A percentile compares a stretch with the other conserved stretches of the same genome.
These are phyloP conservation scores for Aspergillus floridensis DNA, from an alignment of 2,329 filamentous ascomycete species.

Conservation along the genomic window DNA sequence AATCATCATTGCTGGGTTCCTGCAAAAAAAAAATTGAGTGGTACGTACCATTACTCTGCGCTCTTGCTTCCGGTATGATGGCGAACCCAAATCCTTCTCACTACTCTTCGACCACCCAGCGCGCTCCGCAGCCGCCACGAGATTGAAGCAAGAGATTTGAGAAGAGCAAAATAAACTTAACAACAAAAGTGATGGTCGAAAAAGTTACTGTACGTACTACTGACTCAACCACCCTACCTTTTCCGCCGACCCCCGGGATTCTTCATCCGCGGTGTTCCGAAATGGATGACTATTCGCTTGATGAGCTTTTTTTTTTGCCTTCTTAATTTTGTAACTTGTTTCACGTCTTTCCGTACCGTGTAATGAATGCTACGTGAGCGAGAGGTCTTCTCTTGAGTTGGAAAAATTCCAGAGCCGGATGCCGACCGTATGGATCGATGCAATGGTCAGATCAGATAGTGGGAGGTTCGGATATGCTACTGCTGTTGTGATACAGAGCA, in stretches of 20 bases:
- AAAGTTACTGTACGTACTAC: not conserved
- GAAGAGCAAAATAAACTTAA: not conserved
- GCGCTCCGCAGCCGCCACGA: not conserved
- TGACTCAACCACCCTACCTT: no score
- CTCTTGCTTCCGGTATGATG: not conserved
- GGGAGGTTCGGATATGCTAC: not conserved
- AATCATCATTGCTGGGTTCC: not conserved
- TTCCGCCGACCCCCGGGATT: not conserved
- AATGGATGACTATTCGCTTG: not conserved
- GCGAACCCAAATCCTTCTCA: not conserved
- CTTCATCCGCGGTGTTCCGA: slow-evolving; percentile 2
- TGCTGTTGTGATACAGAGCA: slow-evolving; percentile 5
- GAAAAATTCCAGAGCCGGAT: not conserved
- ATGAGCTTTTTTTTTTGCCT: no score
- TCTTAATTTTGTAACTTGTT: not conserved
- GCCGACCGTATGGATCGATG: not conserved
- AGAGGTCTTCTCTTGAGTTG: not conserved
- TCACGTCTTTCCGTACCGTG: not conserved
- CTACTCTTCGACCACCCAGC: not conserved
- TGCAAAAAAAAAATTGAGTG: not conserved
- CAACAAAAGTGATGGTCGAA: not conserved
- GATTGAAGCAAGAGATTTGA: not conserved
- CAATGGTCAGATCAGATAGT: slow-evolving; percentile 15
- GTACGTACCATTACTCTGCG: not conserved
- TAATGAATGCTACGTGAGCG: not conserved